phyloP scores from a whole-genome alignment of 2,329 filamentous ascomycete genomes.

The Chrysoporthe deuterocubensis region DNA sequence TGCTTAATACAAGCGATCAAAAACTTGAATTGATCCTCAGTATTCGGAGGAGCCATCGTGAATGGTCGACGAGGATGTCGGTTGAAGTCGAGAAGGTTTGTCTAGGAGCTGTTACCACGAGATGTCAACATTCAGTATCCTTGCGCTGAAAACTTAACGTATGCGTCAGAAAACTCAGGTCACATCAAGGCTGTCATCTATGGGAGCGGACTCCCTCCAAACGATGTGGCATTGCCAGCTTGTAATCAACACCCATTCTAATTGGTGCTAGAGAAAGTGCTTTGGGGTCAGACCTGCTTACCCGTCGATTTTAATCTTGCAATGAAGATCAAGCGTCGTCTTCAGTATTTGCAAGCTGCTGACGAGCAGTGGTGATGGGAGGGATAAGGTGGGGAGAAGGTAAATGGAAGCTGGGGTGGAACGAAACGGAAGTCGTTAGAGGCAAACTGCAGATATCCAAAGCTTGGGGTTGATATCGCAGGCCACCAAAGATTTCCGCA shows the following conservation, averaged over 20 bases:
- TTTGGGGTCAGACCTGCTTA: neutral
- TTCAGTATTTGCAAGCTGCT: neutral
- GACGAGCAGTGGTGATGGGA: neutral
- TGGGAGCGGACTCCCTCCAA: too few relatives aligned
- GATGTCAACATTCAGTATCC: slow-evolving; percentile 4
- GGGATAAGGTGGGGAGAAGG: neutral
- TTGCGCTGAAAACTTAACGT: neutral
- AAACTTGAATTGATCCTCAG: slow-evolving; percentile 65
- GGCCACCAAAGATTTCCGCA: neutral
- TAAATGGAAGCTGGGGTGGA: neutral
- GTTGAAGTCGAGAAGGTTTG: slow-evolving; percentile 8
- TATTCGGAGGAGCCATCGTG: slow-evolving; percentile 56
- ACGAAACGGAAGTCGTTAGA: neutral
- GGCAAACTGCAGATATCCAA: neutral
- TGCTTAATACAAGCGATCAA: slow-evolving; percentile 68
- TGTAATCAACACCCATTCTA: too few relatives aligned
- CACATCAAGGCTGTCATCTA: neutral
- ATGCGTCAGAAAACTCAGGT: neutral
- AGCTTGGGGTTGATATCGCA: neutral
- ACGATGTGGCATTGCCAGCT: neutral
- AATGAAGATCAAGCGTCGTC: neutral
- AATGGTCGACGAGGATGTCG: slow-evolving; percentile 15
- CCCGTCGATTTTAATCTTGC: neutral
- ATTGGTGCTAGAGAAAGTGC: neutral
- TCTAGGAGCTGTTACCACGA: slow-evolving; percentile 8